Evolutionary conservation across 2,329 filamentous ascomycete species (phyloP).

Genomic region (Neospermospora avenae): DNA sequence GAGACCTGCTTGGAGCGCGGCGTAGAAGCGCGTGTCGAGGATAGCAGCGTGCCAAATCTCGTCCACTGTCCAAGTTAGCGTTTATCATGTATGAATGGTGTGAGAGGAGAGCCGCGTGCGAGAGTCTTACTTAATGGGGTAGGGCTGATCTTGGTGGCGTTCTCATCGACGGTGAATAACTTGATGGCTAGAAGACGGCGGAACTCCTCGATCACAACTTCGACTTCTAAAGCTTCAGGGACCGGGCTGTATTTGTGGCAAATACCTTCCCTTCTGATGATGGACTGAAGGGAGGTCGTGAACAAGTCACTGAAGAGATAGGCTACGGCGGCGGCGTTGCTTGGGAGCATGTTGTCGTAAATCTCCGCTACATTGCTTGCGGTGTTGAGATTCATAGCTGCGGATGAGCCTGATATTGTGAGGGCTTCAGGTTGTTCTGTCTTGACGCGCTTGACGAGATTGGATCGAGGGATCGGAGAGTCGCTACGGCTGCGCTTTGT

Average conservation of each 20-base stretch:
- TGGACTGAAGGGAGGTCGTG: not conserved
- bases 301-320: not conserved
- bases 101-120: not conserved
- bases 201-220: slow-evolving; percentile 8
- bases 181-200: slow-evolving; percentile 14
- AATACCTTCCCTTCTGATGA: not conserved
- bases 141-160: slow-evolving; percentile 12
- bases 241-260: not conserved
- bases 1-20: slow-evolving; percentile 6
- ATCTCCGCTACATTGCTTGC: not conserved
- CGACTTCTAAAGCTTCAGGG: too few species aligned
- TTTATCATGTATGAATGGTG: not conserved
- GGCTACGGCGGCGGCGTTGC: not conserved
- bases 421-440: not conserved
- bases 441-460: not conserved
- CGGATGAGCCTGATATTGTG: not conserved
- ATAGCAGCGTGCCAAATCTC: slow-evolving; percentile 15
- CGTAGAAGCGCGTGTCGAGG: slow-evolving; percentile 15
- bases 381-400: not conserved
- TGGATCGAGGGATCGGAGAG: not conserved
- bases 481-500: not conserved
- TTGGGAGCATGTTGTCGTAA: not conserved
- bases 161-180: not conserved
- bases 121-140: slow-evolving; percentile 6
- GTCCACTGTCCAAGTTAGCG: slow-evolving; percentile 5